A percentile compares a stretch with the other conserved stretches of the same genome.
Conservation (phyloP, 768 basidiomycete species). For the Butyriboletus loyo region DNA sequence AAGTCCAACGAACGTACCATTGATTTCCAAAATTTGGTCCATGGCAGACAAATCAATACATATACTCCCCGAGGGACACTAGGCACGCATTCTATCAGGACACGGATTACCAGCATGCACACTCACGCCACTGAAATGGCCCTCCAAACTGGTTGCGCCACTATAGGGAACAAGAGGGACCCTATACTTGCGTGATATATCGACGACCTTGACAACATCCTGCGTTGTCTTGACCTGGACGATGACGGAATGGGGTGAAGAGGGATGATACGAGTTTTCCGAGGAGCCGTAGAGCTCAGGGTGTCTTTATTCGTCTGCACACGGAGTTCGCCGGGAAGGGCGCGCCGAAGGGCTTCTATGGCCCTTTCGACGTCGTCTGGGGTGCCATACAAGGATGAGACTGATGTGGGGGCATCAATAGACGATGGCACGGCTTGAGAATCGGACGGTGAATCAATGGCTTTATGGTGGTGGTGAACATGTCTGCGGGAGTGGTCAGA, state of each 20-base stretch:
- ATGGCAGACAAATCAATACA: slow-evolving; percentile 66
- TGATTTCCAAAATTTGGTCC: slow-evolving; percentile 60
- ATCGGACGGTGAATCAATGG: not conserved
- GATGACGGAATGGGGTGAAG: slow-evolving; percentile 53
- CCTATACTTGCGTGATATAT: slow-evolving; percentile 67
- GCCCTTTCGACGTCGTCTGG: slow-evolving; percentile 46
- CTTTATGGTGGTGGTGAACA: slow-evolving; percentile 6
- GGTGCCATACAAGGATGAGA: slow-evolving; percentile 41
- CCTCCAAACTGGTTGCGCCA: slow-evolving; percentile 86
- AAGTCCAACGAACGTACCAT: slow-evolving; percentile 38
- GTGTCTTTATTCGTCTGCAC: slow-evolving; percentile 52
- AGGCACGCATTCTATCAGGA: not conserved
- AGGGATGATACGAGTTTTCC: slow-evolving; percentile 64
- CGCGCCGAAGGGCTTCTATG: slow-evolving; percentile 48
- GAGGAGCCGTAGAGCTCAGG: slow-evolving; percentile 62
- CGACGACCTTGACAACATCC: slow-evolving; percentile 79
- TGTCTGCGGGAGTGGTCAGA: not conserved
- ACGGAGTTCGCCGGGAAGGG: slow-evolving; percentile 44
- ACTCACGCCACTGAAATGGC: slow-evolving; percentile 75
- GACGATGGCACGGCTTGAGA: not conserved
- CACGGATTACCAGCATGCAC: not conserved
- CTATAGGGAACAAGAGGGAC: slow-evolving; percentile 81
- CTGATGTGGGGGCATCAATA: not conserved
- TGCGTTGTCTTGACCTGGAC: slow-evolving; percentile 65
- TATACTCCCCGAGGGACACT: slow-evolving; percentile 54